These are phyloP conservation scores for Cyberlindnera nakhonratchasimensis DNA, from an alignment of 805 yeast species.

Conservation along the genomic window DNA sequence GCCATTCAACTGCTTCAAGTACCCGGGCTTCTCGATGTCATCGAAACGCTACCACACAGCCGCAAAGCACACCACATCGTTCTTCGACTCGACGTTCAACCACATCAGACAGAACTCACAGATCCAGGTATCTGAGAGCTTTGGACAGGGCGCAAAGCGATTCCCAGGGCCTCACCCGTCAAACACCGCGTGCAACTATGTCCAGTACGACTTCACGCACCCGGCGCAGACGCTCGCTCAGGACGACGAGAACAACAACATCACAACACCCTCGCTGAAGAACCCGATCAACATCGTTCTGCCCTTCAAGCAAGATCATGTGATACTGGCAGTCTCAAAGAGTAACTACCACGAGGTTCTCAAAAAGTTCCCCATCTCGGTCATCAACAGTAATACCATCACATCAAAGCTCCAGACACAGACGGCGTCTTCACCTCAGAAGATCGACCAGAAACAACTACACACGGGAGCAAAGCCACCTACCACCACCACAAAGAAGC, in stretches of 20 bases:
- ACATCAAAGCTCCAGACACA: conserved; percentile 6
- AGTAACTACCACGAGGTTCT: conserved; percentile 18
- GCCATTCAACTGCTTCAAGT: conserved; percentile 41
- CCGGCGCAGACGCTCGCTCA: conserved; percentile 8
- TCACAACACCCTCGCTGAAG: conserved; percentile 13
- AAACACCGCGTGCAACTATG: conserved; percentile 29
- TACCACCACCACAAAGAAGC: conserved; percentile 1
- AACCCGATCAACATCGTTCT: conserved; percentile 22
- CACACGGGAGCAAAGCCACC: conserved; percentile 1
- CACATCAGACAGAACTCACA: conserved; percentile 36
- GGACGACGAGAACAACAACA: conserved; percentile 20
- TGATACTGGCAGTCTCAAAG: conserved; percentile 16
- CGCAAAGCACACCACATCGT: conserved; percentile 33
- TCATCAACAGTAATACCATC: conserved; percentile 4
- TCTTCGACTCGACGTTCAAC: conserved; percentile 40
- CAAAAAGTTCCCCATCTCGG: conserved; percentile 12
- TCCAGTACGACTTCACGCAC: conserved; percentile 9
- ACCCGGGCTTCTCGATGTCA: conserved; percentile 32
- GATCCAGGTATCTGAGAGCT: conserved; percentile 23
- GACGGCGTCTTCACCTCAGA: background rate
- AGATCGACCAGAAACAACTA: conserved; percentile 1
- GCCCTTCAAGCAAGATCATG: conserved; percentile 19
- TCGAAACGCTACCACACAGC: conserved; percentile 36
- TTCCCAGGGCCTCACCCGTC: conserved; percentile 36
- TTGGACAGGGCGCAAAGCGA: conserved; percentile 20